phyloP scores from a whole-genome alignment of 306 rosid genomes.

The Rosa chinensis region DNA sequence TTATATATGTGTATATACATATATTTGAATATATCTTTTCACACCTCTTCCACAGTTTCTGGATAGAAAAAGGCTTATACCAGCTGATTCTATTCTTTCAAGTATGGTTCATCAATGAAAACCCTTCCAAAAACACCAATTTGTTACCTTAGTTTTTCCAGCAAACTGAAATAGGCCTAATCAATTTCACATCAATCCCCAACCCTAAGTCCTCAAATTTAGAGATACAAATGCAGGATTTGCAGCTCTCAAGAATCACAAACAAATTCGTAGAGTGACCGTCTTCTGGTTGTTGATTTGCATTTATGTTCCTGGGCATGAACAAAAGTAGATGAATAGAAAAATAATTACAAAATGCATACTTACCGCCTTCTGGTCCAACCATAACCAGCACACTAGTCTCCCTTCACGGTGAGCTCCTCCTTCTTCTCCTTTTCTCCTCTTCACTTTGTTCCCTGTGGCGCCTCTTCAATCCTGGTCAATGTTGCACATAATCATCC shows the following conservation, averaged over 20 bases:
- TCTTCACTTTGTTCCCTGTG: too few species aligned
- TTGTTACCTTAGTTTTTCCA: background rate
- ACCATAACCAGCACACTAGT: conserved; percentile 63
- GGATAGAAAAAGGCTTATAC: background rate
- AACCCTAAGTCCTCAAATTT: background rate
- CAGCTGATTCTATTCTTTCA: background rate
- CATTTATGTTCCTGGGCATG: background rate
- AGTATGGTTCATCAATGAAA: background rate
- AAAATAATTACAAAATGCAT: conserved; percentile 2
- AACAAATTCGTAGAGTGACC: background rate
- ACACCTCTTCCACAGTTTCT: background rate
- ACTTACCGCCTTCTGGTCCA: conserved; percentile 97
- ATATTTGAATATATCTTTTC: background rate
- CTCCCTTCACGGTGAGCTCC: conserved; percentile 19
- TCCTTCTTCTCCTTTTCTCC: too few species aligned
- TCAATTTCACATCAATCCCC: background rate
- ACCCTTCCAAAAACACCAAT: background rate
- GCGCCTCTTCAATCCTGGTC: too few species aligned
- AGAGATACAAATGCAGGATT: background rate
- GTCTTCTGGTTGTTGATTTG: background rate
- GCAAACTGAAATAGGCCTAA: background rate
- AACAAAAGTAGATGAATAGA: background rate
- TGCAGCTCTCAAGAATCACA: background rate
- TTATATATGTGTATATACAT: background rate
- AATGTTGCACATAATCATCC: too few species aligned